Evolutionary conservation across 768 basidiomycete genomes (phyloP).

Genomic region (Lentinula raphanica): DNA sequence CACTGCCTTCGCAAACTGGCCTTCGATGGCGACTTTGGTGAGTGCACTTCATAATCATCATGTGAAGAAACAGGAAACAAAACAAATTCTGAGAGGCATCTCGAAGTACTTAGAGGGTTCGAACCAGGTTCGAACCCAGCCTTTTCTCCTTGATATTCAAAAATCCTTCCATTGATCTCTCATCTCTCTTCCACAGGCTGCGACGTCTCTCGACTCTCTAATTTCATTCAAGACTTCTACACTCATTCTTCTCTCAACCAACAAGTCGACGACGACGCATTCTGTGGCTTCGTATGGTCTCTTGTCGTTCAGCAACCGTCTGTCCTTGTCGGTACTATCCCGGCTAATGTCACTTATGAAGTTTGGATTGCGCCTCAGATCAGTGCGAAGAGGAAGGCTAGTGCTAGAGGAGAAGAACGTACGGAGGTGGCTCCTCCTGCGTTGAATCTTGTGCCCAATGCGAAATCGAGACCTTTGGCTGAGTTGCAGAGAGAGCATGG

Average conservation of each 20-base stretch:
- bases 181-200: constrained; percentile 59
- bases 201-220: constrained; percentile 61
- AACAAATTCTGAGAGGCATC: not conserved
- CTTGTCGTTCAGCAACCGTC: constrained; percentile 70
- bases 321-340: constrained; percentile 68
- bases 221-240: constrained; percentile 69
- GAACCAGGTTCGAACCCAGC: constrained; percentile 33
- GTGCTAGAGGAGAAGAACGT: constrained; percentile 46
- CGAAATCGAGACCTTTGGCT: constrained; percentile 47
- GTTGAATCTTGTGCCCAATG: constrained; percentile 52
- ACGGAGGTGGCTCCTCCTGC: constrained; percentile 37
- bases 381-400: constrained; percentile 61
- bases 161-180: no score
- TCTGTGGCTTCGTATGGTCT: constrained; percentile 79
- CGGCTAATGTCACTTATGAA: constrained; percentile 54
- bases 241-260: constrained; percentile 40
- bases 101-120: constrained; percentile 34
- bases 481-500: constrained; percentile 56
- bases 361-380: constrained; percentile 77
- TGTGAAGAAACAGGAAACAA: constrained; percentile 23
- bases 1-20: constrained; percentile 83
- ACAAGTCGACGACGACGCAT: constrained; percentile 66
- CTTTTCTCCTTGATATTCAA: constrained; percentile 7
- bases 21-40: constrained; percentile 88
- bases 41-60: constrained; percentile 35